phyloP scores from a whole-genome alignment of 2,329 filamentous ascomycete species.

The Knufia fluminis region DNA sequence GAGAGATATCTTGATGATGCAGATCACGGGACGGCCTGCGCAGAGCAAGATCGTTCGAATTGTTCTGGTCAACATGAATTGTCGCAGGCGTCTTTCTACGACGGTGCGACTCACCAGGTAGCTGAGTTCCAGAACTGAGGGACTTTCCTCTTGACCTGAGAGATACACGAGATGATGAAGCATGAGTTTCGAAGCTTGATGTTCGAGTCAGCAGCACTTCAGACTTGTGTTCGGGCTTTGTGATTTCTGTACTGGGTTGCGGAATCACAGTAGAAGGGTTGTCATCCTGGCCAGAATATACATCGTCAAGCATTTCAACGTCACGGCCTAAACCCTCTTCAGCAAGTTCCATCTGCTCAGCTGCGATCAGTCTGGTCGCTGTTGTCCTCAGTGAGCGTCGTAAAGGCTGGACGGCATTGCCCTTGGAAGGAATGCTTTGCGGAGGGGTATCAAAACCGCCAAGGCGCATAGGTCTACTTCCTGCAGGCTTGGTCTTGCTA shows the following conservation, averaged over 20 bases:
- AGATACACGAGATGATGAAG: background rate
- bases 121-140: background rate
- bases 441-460: background rate
- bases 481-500: background rate
- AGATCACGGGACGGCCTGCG: no score
- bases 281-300: background rate
- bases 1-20: background rate
- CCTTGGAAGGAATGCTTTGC: background rate
- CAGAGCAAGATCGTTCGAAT: background rate
- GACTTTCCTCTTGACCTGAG: background rate
- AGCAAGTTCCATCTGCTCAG: background rate
- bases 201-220: background rate
- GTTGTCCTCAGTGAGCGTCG: background rate
- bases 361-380: background rate
- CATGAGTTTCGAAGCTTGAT: slow-evolving; percentile 8
- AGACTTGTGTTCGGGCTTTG: background rate
- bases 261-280: background rate
- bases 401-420: background rate
- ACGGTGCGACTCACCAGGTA: background rate
- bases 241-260: background rate
- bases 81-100: slow-evolving; percentile 8
- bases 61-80: background rate
- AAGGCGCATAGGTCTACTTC: background rate
- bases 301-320: background rate
- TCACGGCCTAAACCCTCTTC: background rate